Evolutionary conservation across 495 filamentous ascomycete species (phyloP).

Genomic region (Aspergillus carlsbadensis): DNA sequence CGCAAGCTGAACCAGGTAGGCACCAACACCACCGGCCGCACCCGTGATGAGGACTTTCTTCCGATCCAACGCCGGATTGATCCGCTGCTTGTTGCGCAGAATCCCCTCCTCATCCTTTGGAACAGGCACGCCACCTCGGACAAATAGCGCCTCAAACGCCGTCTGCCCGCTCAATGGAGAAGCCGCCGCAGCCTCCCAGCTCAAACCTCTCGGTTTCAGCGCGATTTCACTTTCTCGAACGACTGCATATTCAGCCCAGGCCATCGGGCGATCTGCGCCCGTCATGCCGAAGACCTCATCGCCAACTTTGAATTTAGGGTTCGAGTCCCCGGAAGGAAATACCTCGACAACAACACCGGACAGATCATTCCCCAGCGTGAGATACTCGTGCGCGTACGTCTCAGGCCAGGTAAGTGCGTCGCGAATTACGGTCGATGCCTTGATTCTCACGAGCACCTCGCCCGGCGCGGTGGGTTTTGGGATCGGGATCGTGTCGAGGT

Average conservation of each 20-base stretch:
- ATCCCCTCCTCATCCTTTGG: slow-evolving; percentile 1
- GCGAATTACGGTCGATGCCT: slow-evolving; percentile 32
- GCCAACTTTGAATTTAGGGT: slow-evolving; percentile 23
- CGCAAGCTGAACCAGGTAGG: slow-evolving; percentile 38
- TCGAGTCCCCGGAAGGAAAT: slow-evolving; percentile 1
- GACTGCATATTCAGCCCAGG: slow-evolving; percentile 34
- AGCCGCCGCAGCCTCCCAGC: slow-evolving; percentile 26
- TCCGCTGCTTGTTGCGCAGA: not conserved
- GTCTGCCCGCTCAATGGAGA: slow-evolving; percentile 36
- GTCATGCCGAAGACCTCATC: slow-evolving; percentile 38
- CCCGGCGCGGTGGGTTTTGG: slow-evolving; percentile 19
- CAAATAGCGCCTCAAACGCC: slow-evolving; percentile 35
- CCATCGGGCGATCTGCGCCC: slow-evolving; percentile 18
- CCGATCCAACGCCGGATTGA: not conserved
- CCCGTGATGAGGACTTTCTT: slow-evolving; percentile 31
- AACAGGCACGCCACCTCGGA: slow-evolving; percentile 20
- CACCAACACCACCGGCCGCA: slow-evolving; percentile 32
- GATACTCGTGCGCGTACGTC: slow-evolving; percentile 23
- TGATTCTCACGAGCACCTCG: slow-evolving; percentile 29
- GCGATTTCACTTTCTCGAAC: slow-evolving; percentile 25
- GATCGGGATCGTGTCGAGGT: slow-evolving; percentile 31
- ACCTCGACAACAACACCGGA: slow-evolving; percentile 38
- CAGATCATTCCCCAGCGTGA: slow-evolving; percentile 45
- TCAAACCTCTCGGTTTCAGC: slow-evolving; percentile 23
- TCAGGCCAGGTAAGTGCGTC: slow-evolving; percentile 38